These are phyloP conservation scores for Sphaerobolus stellatus DNA, from an alignment of 1,284 basidiomycete species.

Conservation along the genomic window DNA sequence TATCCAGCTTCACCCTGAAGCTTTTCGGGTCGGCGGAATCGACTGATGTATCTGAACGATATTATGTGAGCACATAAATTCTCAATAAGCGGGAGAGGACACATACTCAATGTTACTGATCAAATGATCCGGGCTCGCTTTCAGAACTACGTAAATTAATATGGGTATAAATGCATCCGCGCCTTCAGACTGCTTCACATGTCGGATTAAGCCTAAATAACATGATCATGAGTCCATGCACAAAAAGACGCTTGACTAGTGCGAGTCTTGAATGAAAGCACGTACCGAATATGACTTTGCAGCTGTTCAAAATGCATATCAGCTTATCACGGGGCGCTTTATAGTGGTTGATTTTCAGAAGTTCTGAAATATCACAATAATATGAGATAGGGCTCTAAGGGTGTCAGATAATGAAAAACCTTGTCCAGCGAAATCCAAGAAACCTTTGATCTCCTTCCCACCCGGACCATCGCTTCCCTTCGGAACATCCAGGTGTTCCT, in stretches of 20 bases:
- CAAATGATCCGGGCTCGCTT: conserved; percentile 90
- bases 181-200: conserved; percentile 73
- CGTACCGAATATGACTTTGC: conserved; percentile 98
- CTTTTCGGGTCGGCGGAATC: conserved; percentile 89
- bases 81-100: not conserved
- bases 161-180: conserved; percentile 96
- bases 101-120: conserved; percentile 93
- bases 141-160: conserved; percentile 91
- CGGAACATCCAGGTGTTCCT: conserved; percentile 86
- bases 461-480: conserved; percentile 47
- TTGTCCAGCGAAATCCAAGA: conserved; percentile 92
- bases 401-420: conserved; percentile 43
- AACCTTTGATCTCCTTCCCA: conserved; percentile 61
- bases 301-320: conserved; percentile 96
- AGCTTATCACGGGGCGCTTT: conserved; percentile 98
- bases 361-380: conserved; percentile 49
- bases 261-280: conserved; percentile 17
- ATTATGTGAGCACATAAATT: not conserved
- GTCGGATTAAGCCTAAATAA: conserved; percentile 78
- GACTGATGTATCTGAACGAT: conserved; percentile 80
- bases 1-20: conserved; percentile 95
- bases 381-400: not conserved
- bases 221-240: not conserved
- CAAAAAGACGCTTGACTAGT: not conserved
- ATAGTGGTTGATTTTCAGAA: conserved; percentile 97